Base-by-base conservation (phyloP, 2,329 filamentous ascomycete genomes). In the Penicillium sp. region DNA sequence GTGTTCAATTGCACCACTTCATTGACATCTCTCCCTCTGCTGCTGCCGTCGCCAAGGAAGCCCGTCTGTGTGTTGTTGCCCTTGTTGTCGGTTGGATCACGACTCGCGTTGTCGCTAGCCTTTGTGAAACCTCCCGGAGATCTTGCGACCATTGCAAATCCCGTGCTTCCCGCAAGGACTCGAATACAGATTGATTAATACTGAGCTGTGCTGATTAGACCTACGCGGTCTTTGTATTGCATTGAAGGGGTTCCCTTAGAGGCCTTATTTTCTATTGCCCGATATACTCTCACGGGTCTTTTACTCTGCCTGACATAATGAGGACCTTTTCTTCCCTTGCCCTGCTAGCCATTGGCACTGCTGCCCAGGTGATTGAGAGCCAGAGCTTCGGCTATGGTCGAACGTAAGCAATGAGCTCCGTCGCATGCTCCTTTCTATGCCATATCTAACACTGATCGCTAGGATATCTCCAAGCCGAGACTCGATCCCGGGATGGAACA, bases 341-440 rank as follows among this genome's bases (percentile, higher is more conserved):
- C n/a, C 54, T 77, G 34, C 64, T 73, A 16, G 58, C 79, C 44
- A 76, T 77, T 49, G 67, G 74, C 38, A 74, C 73, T 28, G 75
- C 78, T 43, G 84, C 84, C 28, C 80, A 86, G 61, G 73, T 88
- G 44, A 78, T 88, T 62, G 84, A 82, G 56, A 81, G 83, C 61
- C 77, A 89, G 40, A 90, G 86, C 66, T 94, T 94, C 66, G 89
- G 89, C 29, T 79, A 86, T 62, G 77, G 79, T 50, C 76, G 77
- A 58, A 79, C 75, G 83, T 85, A 71, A 35, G 69, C 45, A 24
- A 11, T 41, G 27, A 51, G 37, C 24, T 16, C 38, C 26, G 9
- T 22, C 22, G 37, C 31, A 11, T 42, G 35, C 44, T 16, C n/a
- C 27, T 38, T 20, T 2, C 18, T 7, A 34, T 20, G 23, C 40